Percentiles rank a stretch among this genome's conserved stretches.
Evolutionary conservation across 2,329 filamentous ascomycete species (phyloP).

Genomic region (Cordyceps pruinosa): DNA sequence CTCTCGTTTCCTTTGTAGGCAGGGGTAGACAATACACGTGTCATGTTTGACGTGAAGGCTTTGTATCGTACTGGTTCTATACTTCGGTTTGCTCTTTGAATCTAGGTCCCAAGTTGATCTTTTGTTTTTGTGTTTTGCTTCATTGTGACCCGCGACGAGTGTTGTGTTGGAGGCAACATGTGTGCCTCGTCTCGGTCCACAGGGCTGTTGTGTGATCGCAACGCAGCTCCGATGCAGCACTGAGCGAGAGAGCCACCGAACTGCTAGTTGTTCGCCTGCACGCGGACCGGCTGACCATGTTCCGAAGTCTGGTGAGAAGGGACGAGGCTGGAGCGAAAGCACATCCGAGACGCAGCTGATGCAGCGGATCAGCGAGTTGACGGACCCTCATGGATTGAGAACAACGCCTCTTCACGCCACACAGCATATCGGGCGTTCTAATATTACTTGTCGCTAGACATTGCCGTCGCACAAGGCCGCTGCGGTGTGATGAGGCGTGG

Average conservation of each 20-base stretch:
- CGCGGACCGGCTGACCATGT: neutral
- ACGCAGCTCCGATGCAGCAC: neutral
- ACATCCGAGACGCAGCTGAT: neutral
- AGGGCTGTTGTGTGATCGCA: neutral
- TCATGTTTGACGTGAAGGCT: too few relatives aligned
- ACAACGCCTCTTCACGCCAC: neutral
- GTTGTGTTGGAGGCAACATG: too few relatives aligned
- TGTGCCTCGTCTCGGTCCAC: too few relatives aligned
- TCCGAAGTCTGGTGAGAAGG: neutral
- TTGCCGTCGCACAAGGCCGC: neutral
- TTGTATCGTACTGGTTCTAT: too few relatives aligned
- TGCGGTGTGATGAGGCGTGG: conserved; percentile 1
- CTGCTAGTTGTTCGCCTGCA: neutral
- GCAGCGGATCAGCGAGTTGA: neutral
- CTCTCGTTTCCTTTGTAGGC: neutral
- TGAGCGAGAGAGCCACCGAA: neutral
- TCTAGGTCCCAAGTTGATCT: too few relatives aligned
- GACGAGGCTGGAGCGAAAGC: neutral
- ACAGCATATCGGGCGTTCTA: neutral
- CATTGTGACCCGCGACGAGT: too few relatives aligned
- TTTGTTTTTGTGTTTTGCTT: too few relatives aligned
- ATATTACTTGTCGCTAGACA: neutral
- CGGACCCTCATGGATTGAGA: neutral
- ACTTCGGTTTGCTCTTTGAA: too few relatives aligned
- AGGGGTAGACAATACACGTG: too few relatives aligned